Conservation (phyloP, 768 basidiomycete genomes). For the Lentinula edodes region DNA sequence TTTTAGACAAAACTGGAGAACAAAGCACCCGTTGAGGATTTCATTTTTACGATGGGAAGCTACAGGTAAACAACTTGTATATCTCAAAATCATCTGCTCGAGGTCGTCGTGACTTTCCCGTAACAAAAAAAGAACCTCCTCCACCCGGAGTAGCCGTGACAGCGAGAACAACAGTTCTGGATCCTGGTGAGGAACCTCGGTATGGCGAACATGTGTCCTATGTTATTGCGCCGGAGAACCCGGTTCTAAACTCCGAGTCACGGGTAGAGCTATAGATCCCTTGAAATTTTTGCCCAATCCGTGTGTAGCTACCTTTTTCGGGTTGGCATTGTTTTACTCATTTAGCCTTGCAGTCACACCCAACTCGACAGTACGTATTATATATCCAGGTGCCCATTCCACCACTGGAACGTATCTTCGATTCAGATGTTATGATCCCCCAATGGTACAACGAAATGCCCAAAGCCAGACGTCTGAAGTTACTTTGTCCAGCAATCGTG, state of each 20-base stretch:
- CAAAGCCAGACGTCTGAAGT: constrained; percentile 34
- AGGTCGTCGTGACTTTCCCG: neutral
- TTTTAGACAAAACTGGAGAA: constrained; percentile 84
- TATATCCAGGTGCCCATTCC: constrained; percentile 84
- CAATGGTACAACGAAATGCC: constrained; percentile 90
- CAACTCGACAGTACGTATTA: constrained; percentile 88
- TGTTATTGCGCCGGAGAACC: constrained; percentile 67
- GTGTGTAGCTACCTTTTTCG: no score
- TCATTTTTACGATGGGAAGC: constrained; percentile 87
- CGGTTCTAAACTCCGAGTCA: constrained; percentile 57
- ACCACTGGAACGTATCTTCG: constrained; percentile 87
- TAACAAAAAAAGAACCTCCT: constrained; percentile 79
- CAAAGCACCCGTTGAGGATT: constrained; percentile 82
- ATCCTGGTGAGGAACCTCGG: constrained; percentile 80
- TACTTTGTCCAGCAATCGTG: constrained; percentile 23
- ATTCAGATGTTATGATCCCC: constrained; percentile 78
- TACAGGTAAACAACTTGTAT: constrained; percentile 75
- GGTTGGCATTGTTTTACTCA: no score
- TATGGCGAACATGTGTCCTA: constrained; percentile 95
- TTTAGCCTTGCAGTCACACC: constrained; percentile 41
- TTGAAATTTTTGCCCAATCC: constrained; percentile 59
- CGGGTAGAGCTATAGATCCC: constrained; percentile 73
- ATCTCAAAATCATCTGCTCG: neutral
- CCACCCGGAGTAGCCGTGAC: constrained; percentile 92
- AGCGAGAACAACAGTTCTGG: constrained; percentile 62